These are phyloP conservation scores for Athelia sp. DNA, from an alignment of 1,284 basidiomycete species.

Conservation along the genomic window DNA sequence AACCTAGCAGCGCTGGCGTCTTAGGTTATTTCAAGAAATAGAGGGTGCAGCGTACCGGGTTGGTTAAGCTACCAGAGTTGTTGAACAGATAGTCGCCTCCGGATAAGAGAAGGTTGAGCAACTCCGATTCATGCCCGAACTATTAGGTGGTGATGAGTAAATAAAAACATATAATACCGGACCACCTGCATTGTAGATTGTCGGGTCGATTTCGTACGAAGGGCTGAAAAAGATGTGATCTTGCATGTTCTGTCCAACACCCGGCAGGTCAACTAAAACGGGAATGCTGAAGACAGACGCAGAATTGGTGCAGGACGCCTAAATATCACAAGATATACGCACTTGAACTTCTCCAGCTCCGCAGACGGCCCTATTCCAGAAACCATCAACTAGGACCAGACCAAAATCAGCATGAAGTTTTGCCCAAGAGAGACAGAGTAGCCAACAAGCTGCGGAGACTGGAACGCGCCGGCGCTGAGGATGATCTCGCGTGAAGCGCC, in stretches of 20 bases:
- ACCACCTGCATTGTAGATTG: neutral
- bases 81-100: neutral
- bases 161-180: neutral
- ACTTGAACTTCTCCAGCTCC: constrained; percentile 1
- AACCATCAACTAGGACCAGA: neutral
- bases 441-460: neutral
- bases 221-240: neutral
- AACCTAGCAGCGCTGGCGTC: too few relatives aligned
- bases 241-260: neutral
- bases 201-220: neutral
- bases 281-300: neutral
- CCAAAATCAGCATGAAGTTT: neutral
- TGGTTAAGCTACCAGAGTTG: neutral
- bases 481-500: neutral
- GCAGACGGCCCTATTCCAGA: neutral
- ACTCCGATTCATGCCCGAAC: neutral
- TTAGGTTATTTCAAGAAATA: too few relatives aligned
- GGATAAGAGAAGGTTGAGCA: neutral
- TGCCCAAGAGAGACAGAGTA: neutral
- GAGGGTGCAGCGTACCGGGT: neutral
- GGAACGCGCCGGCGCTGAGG: neutral
- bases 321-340: neutral
- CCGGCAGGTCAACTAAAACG: neutral
- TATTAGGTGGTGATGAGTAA: too few relatives aligned
- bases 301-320: too few relatives aligned